Base-by-base conservation (phyloP, 2,329 filamentous ascomycete species). In the Chrysoporthe cubensis region DNA sequence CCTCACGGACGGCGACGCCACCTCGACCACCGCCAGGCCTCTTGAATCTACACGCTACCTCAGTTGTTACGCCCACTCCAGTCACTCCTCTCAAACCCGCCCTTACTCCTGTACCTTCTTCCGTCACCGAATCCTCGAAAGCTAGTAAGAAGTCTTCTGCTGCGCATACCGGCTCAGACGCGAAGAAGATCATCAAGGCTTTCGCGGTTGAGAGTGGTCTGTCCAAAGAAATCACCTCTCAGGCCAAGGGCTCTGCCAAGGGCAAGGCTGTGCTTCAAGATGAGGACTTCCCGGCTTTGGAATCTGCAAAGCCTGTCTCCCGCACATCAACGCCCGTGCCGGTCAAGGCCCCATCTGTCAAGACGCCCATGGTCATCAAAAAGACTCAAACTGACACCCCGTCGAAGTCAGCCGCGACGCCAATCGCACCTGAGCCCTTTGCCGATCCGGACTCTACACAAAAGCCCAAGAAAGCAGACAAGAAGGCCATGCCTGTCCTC, bases 211-310 rank as follows among this genome's bases (percentile, higher is more conserved):
- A 83, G 60, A 83, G 78, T 60, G 82, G 83, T 0, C 72, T 84
- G 34, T 82, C 84, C 5, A 84, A 82, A 72, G 80, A 83, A 40
- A 81, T 82, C 44, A 78, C 80, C 1, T 73, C 80, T 1, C 78
- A 80, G 70, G 71, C 75, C 3, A 78, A 78, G 67, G 34, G 40
- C 1, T 67, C 74, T 16, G 48, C 70, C 5, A 79, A 79, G 71
- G 73, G 73, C 42, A 78, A 73, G 50, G 18, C 66, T 26, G 69
- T 84, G 42, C 76, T 89, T 57, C 83, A 88, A 68, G 85, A 88
- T 34, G 87, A 90, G 72, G 88, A 90, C 71, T 90, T 90, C 72
- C 88, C 88, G 13, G 84, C 87, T 3, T 78, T 90, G 6, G 81
- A 85, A 69, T 79, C 84, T 11, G 77, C 81, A 32, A 84, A 81